Base-by-base conservation (phyloP, 352 stramenopile genomes). In the Pythium volutum region DNA sequence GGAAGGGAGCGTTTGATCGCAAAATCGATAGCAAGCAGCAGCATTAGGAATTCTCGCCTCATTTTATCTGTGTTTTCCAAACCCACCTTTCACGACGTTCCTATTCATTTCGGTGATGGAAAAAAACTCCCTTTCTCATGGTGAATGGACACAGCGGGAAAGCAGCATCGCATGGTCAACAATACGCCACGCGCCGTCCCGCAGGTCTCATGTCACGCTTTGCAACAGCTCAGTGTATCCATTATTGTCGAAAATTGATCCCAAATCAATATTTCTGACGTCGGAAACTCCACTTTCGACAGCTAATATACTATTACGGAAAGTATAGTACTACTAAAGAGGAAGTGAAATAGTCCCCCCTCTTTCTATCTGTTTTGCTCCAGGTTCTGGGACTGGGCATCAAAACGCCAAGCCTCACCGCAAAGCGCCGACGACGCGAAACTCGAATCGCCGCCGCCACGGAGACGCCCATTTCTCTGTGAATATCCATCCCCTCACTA, bases 331-430 rank as follows among this genome's bases (percentile, higher is more conserved):
- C 43, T 16, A 31, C 43, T 15, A 50, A 29, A 38, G 23, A 6
- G 20, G 11, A 31, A 36, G 31, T 36, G 31, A 29, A 52, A 31
- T 58, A 41, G 33, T 47, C 1, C 57, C 57, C 39, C 48, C 47
- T 56, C 33, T 36, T 25, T 20, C 18, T 20, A 16, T 45, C 38
- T 38, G 57, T 42, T 33, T n/a, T 52, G n/a, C n/a, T 56, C 41
- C 31, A 41, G 18, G 23, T 64, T 64, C 36, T 66, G 59, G 59
- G 59, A 62, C 27, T 62, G 55, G 55, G 43, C 23, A 43, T 20
- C 33, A 50, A 38, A 52, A 36, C n/a, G n/a, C 33, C 18, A 46
- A 48, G 47, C 22, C 27, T 25, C 38, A 18, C 18, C 29, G 29
- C 15, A 1, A 18, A 45, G 36, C 18, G 36, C 11, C 36, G 15